Evolutionary conservation across 2,329 filamentous ascomycete species (phyloP).

Genomic region (Xylaria sp.): DNA sequence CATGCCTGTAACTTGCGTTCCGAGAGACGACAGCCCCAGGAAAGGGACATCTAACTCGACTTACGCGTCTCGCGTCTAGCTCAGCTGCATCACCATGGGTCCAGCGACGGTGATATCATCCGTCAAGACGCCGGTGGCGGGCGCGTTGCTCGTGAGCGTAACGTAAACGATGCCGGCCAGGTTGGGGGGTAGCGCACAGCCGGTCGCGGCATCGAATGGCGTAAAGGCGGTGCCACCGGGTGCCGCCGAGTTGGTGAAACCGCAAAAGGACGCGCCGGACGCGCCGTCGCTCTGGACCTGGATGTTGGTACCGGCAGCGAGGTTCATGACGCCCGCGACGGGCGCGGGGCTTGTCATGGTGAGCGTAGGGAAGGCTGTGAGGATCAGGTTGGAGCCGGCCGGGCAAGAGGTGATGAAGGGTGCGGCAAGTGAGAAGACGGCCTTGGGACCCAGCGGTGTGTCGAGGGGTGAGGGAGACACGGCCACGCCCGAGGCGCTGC

Average conservation of each 20-base stretch:
- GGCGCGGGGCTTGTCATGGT: slow-evolving; percentile 59
- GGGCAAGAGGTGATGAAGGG: slow-evolving; percentile 79
- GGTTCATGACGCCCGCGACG: slow-evolving; percentile 51
- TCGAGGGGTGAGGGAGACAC: slow-evolving; percentile 77
- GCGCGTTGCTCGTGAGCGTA: slow-evolving; percentile 67
- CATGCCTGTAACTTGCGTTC: slow-evolving; percentile 4
- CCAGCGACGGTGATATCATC: slow-evolving; percentile 75
- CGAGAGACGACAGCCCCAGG: neutral
- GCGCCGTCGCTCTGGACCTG: slow-evolving; percentile 62
- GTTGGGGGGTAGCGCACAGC: slow-evolving; percentile 70
- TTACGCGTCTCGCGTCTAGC: slow-evolving; percentile 46
- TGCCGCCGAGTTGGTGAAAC: slow-evolving; percentile 70
- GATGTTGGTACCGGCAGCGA: slow-evolving; percentile 55
- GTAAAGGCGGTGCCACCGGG: slow-evolving; percentile 70
- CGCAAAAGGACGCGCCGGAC: slow-evolving; percentile 67
- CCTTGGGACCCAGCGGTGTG: slow-evolving; percentile 72
- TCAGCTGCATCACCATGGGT: slow-evolving; percentile 66
- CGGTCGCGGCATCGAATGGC: slow-evolving; percentile 61
- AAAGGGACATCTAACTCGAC: slow-evolving; percentile 2
- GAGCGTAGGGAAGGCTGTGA: slow-evolving; percentile 70
- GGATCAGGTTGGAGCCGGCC: slow-evolving; percentile 68
- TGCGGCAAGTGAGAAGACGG: slow-evolving; percentile 78
- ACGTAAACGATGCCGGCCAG: slow-evolving; percentile 74
- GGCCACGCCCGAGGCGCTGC: slow-evolving; percentile 64
- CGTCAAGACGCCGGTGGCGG: slow-evolving; percentile 61